These are phyloP conservation scores for Cercospora zeae-maydis DNA, from an alignment of 2,329 filamentous ascomycete species.

Conservation along the genomic window DNA sequence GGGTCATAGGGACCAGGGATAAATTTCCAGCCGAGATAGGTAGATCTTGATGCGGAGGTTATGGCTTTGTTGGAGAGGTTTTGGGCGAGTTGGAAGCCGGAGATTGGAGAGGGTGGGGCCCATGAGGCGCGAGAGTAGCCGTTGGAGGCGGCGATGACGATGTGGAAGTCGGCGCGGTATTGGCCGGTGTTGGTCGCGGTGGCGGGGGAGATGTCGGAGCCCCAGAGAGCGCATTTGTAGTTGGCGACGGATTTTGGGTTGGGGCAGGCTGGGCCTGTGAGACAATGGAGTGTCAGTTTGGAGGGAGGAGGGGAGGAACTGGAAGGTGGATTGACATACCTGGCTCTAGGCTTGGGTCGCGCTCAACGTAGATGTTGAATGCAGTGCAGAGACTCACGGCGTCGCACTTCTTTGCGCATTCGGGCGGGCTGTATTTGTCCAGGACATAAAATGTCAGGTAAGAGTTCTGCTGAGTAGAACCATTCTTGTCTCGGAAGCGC, in stretches of 20 bases:
- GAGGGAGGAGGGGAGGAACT: background rate
- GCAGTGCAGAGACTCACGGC: conserved; percentile 24
- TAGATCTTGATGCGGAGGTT: conserved; percentile 22
- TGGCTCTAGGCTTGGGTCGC: conserved; percentile 25
- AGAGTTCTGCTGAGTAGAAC: conserved; percentile 24
- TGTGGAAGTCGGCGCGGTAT: conserved; percentile 27
- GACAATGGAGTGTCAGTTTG: conserved; percentile 6
- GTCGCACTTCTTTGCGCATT: conserved; percentile 28
- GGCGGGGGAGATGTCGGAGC: conserved; percentile 30
- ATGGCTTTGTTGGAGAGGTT: conserved; percentile 30
- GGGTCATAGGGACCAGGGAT: conserved; percentile 31
- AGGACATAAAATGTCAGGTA: conserved; percentile 30
- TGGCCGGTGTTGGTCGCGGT: conserved; percentile 30
- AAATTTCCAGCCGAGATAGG: conserved; percentile 26
- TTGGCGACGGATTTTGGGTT: conserved; percentile 33
- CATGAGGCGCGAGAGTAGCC: conserved; percentile 33
- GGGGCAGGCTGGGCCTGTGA: conserved; percentile 31
- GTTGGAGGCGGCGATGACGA: conserved; percentile 32
- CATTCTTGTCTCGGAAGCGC: conserved; percentile 28
- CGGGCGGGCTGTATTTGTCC: conserved; percentile 23
- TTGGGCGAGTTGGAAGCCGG: conserved; percentile 33
- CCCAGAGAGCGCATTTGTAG: conserved; percentile 37
- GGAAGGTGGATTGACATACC: conserved; percentile 5
- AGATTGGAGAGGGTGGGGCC: conserved; percentile 18
- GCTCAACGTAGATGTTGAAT: conserved; percentile 31